These are phyloP conservation scores for Hypholoma sublateritium DNA, from an alignment of 768 basidiomycete genomes.

Conservation along the genomic window DNA sequence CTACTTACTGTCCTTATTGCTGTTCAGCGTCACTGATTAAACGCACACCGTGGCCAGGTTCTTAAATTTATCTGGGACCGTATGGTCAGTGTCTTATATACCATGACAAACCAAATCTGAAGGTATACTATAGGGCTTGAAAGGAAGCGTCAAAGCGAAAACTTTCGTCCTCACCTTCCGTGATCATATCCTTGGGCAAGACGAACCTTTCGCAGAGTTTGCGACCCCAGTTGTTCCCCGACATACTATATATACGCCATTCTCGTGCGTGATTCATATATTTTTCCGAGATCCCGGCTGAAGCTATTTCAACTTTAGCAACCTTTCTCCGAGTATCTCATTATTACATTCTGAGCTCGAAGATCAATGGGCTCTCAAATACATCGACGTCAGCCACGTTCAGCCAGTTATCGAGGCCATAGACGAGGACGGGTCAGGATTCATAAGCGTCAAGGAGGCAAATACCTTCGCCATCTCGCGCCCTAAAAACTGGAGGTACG, in stretches of 20 bases:
- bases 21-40: background rate
- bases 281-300: too few species aligned
- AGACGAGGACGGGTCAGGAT: conserved; percentile 27
- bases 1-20: background rate
- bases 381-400: conserved; percentile 24
- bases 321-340: too few species aligned
- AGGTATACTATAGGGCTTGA: background rate
- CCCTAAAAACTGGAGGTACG: conserved; percentile 20
- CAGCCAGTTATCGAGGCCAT: conserved; percentile 27
- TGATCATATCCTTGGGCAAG: conserved; percentile 10
- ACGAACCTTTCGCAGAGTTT: background rate
- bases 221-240: background rate
- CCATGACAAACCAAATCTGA: background rate
- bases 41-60: background rate
- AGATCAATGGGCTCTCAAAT: conserved; percentile 21
- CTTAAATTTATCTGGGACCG: conserved; percentile 12
- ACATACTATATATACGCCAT: background rate
- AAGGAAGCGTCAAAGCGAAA: conserved; percentile 15
- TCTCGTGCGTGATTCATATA: background rate
- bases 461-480: conserved; percentile 22
- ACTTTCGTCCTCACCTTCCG: conserved; percentile 13
- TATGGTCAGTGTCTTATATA: conserved; percentile 4
- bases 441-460: conserved; percentile 27
- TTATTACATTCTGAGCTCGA: background rate
- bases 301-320: too few species aligned